Evolutionary conservation across 1,139 yeast species (phyloP), one percentile per base, ranked within the genome.

Genomic region (Scheffersomyces parashehatae): DNA sequence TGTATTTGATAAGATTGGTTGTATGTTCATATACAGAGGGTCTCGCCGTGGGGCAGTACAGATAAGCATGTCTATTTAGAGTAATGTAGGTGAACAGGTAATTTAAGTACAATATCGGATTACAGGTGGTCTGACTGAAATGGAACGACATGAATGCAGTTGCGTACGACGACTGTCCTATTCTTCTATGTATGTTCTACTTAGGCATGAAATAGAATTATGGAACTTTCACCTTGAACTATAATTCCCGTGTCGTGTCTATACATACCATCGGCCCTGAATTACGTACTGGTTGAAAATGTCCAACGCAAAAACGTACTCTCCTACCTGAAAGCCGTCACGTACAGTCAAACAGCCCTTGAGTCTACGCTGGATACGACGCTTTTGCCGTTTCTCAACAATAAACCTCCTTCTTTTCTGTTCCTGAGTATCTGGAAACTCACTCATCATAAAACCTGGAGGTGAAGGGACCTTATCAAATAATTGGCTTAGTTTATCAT

Each of bases 391-490:
- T 30, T 45, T 44, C 20, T 41, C 49, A 9, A 53, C 43, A 7
- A 52, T 30, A 32, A 37, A 29, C 20, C 54, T 36, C 29, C 55
- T 37, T 28, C 50, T 32, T 35, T 35, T 38, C 28, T 51, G 54
- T 26, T 82, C 83, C 50, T 81, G 87, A 0, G 87, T 80, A 12
- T 67, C 66, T 1, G 88, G 87, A 52, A 84, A 83, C 46, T 81
- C 87, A 35, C 83, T 73, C 36, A 75, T 62, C 62, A 81, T 83
- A 59, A 75, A 82, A 1, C 88, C 88, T 2, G 86, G 86, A 1
- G 88, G 88, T 3, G 85, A 78, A 40, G 77, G 78, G 24, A 79
- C 76, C 53, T 77, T 67, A 41, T 70, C 75, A 51, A 59, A 67
- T 5, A 67, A 50, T 51, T 70, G 75, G 37, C 57, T 53, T 35